Evolutionary conservation across 306 rosid species (phyloP), one percentile per base, ranked within the genome.

Genomic region (Inga laurina): DNA sequence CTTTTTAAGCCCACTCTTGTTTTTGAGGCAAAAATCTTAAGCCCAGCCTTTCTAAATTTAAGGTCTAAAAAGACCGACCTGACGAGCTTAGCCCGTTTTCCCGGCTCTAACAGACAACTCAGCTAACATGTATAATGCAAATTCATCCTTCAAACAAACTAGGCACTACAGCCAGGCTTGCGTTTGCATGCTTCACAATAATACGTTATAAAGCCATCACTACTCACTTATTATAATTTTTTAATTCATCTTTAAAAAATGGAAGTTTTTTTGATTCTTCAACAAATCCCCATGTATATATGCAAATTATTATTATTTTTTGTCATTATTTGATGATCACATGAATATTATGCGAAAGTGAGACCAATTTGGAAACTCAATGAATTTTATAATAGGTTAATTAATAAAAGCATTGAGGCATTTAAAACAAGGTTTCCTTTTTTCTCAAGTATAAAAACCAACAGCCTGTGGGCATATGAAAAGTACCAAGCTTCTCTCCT

Each of bases 61-160:
- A 1, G 1, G 30, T 0, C 30, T 27, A 27, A 27, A 27, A 27
- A 27, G 30, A 27, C 30, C 30, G 30, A 27, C 30, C 1, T 27
- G 30, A 27, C 30, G 30, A 27, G 30, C 30, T 27, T 27, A 1
- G 1, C 30, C 30, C 1, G 30, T 27, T 27, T 27, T 27, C 1
- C 30, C 30, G 30, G 1, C 30, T 27, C 1, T 27, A 27, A 79
- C 19, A 70, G 81, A 81, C 76, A 79, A 82, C 74, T 64, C 85
- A 82, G 84, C 59, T 34, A 30, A 74, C 71, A 76, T 83, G 61
- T 41, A 82, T 72, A 74, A 74, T 39, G 74, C 84, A 79, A 65
- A 73, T 59, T 49, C 66, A 43, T 65, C 56, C 67, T 35, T 74
- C 52, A 68, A 79, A 70, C 49, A 39, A 24, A 35, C 3, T 19